A percentile compares a stretch with the other conserved stretches of the same genome.
Conservation (phyloP, 768 basidiomycete genomes). For the Epithele typhae region DNA sequence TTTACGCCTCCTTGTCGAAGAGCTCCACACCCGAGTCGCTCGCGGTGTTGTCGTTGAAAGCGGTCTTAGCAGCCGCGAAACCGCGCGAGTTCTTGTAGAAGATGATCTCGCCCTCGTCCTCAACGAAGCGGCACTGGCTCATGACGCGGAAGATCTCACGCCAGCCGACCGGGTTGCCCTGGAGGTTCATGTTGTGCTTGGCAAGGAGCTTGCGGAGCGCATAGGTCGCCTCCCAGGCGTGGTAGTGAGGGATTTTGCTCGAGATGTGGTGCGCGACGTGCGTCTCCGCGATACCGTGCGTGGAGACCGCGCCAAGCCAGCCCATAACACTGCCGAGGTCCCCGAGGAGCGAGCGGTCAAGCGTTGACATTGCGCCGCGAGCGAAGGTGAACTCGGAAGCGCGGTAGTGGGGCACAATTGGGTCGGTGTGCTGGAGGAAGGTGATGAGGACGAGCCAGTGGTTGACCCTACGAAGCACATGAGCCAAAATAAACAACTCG, state of each 20-base stretch:
- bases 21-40: conserved; percentile 70
- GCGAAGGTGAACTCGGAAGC: conserved; percentile 86
- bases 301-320: conserved; percentile 80
- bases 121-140: conserved; percentile 88
- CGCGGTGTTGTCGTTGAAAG: conserved; percentile 52
- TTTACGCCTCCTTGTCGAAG: conserved; percentile 26
- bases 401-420: conserved; percentile 90
- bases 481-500: not conserved
- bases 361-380: conserved; percentile 87
- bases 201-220: conserved; percentile 76
- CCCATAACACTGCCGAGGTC: conserved; percentile 76
- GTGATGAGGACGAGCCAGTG: conserved; percentile 97
- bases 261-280: conserved; percentile 90
- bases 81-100: conserved; percentile 90
- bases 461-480: conserved; percentile 52
- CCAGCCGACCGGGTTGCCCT: conserved; percentile 78
- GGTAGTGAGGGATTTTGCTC: conserved; percentile 95
- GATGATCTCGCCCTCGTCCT: conserved; percentile 86
- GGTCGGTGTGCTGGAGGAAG: conserved; percentile 98
- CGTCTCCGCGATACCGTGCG: conserved; percentile 93
- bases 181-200: conserved; percentile 52
- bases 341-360: conserved; percentile 80
- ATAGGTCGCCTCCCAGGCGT: conserved; percentile 89
- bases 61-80: conserved; percentile 64
- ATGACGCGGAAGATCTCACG: conserved; percentile 74